phyloP scores from a whole-genome alignment of 2,329 filamentous ascomycete genomes.

The Neopestalotiopsis sp. region DNA sequence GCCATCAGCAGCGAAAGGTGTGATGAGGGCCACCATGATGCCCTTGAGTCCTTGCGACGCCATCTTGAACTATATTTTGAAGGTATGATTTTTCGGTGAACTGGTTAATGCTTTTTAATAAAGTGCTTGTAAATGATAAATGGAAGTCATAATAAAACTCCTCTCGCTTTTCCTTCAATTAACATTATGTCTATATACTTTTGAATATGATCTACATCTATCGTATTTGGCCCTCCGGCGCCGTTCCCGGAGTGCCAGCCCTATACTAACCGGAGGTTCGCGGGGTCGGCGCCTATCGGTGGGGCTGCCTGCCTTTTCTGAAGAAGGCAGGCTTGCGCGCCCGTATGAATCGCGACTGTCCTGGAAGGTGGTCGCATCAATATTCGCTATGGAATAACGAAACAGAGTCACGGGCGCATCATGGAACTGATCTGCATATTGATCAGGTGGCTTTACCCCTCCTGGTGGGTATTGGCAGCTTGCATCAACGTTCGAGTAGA shows the following conservation, averaged over 20 bases:
- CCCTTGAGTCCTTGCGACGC: constrained; percentile 37
- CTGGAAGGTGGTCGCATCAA: not conserved
- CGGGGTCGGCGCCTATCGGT: not conserved
- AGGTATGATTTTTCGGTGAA: not conserved
- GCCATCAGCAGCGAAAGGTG: constrained; percentile 50
- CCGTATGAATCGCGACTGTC: not conserved
- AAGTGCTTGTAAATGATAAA: not conserved
- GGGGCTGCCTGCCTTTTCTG: not conserved
- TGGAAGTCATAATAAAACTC: not conserved
- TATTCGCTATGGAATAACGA: not conserved
- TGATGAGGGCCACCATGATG: constrained; percentile 55
- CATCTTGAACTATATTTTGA: not conserved
- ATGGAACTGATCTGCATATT: not conserved
- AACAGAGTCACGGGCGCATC: not conserved
- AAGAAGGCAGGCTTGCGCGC: not conserved
- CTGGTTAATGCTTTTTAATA: not conserved
- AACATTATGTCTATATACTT: not conserved
- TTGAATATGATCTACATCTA: not conserved
- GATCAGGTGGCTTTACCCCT: not conserved
- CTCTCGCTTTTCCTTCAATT: too few relatives aligned
- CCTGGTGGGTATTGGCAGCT: too few relatives aligned
- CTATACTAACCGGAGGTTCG: not conserved
- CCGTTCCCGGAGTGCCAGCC: not conserved
- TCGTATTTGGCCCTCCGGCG: not conserved
- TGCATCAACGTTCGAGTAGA: too few relatives aligned